Conservation (phyloP, 129 eudicot species). For the Gnaphalium uliginosum region DNA sequence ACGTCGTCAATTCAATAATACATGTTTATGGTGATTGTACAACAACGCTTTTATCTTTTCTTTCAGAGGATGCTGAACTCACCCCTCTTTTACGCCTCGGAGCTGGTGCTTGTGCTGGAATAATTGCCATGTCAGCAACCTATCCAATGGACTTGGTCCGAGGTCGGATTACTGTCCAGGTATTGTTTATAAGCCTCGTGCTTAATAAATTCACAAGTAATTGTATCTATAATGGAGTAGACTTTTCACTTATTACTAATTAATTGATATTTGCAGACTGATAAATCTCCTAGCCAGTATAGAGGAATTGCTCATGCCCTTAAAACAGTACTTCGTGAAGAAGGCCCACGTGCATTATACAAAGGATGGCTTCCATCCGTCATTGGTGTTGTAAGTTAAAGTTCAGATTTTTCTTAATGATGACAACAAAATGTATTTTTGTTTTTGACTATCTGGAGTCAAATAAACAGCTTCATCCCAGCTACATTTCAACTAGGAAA, state of each 20-base stretch:
- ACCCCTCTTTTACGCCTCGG: constrained; percentile 90
- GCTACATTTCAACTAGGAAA: background rate
- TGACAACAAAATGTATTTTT: background rate
- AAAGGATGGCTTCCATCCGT: constrained; percentile 99
- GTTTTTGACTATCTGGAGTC: background rate
- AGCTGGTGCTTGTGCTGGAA: constrained; percentile 99
- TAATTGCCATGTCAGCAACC: constrained; percentile 98
- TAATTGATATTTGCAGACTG: constrained; percentile 56
- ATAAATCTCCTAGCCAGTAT: constrained; percentile 84
- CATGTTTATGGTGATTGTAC: background rate
- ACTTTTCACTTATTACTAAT: background rate
- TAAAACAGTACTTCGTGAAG: constrained; percentile 86
- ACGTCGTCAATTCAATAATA: background rate
- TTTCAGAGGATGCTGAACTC: constrained; percentile 89
- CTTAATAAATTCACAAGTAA: background rate
- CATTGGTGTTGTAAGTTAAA: constrained; percentile 80
- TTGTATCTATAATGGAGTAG: background rate
- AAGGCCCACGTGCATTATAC: constrained; percentile 88
- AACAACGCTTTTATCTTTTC: constrained; percentile 2
- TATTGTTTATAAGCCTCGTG: constrained; percentile 18
- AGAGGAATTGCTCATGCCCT: constrained; percentile 95
- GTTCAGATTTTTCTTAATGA: background rate
- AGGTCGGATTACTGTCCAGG: constrained; percentile 96
- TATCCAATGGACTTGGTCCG: constrained; percentile 98
- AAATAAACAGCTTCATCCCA: background rate